Conservation (phyloP, 352 stramenopile species). For the Phytophthora meadii region DNA sequence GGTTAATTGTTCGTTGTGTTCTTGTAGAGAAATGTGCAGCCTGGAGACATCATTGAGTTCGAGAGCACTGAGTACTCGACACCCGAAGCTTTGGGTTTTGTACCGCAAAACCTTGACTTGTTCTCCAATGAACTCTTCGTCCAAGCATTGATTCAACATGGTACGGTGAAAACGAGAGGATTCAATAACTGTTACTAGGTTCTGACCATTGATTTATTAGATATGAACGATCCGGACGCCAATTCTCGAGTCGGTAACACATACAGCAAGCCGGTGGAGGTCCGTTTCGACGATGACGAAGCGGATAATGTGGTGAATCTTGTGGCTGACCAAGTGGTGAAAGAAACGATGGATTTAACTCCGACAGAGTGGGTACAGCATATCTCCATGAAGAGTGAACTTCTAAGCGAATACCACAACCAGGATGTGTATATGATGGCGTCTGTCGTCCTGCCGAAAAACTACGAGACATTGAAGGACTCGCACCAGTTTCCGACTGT, state of each 20-base stretch:
- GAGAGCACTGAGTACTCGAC: constrained; percentile 67
- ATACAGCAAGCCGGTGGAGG: constrained; percentile 61
- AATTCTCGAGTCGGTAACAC: constrained; percentile 70
- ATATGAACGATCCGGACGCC: constrained; percentile 70
- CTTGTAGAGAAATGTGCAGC: constrained; percentile 51
- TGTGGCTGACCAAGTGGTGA: constrained; percentile 56
- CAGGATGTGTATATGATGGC: constrained; percentile 76
- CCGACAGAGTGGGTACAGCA: constrained; percentile 68
- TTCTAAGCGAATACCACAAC: constrained; percentile 71
- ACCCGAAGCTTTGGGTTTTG: constrained; percentile 65
- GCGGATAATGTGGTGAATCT: constrained; percentile 50
- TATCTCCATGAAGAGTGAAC: constrained; percentile 71
- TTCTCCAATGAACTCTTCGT: constrained; percentile 61
- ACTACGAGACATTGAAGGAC: constrained; percentile 46
- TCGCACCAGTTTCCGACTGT: constrained; percentile 56
- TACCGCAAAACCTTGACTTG: constrained; percentile 56
- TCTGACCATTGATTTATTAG: constrained; percentile 29
- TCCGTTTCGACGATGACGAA: constrained; percentile 38
- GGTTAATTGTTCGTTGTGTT: constrained; percentile 6
- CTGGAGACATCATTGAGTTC: constrained; percentile 68
- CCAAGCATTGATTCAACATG: constrained; percentile 70
- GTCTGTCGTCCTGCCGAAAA: constrained; percentile 66
- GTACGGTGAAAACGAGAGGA: constrained; percentile 30
- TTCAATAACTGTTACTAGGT: not conserved
- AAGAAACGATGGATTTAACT: constrained; percentile 54